These are phyloP conservation scores for Calycina herbarum DNA, from an alignment of 2,329 filamentous ascomycete genomes.

Conservation along the genomic window DNA sequence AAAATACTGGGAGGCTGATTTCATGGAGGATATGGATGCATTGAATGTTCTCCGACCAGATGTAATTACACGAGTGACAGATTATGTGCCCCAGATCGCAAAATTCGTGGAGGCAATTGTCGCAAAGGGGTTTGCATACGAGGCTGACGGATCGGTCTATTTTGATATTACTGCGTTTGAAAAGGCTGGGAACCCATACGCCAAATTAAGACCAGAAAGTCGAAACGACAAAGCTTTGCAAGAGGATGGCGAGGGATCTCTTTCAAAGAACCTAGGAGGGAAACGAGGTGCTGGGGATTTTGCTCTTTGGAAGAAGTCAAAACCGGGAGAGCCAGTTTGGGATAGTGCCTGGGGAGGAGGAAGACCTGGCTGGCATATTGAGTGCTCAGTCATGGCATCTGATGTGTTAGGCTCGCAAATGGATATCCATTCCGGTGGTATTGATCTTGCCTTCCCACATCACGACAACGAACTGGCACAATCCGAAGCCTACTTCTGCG, in stretches of 20 bases:
- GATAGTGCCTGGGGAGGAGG: conserved; percentile 83
- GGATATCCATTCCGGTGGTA: conserved; percentile 91
- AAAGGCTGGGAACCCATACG: conserved; percentile 79
- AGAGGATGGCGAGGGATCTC: conserved; percentile 85
- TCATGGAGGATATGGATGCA: conserved; percentile 82
- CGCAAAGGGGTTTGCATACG: conserved; percentile 83
- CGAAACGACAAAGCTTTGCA: conserved; percentile 78
- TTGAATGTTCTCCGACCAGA: conserved; percentile 84
- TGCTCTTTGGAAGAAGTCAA: conserved; percentile 90
- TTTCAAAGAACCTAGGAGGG: conserved; percentile 59
- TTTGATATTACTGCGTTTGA: conserved; percentile 91
- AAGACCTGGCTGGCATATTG: conserved; percentile 93
- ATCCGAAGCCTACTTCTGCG: conserved; percentile 74
- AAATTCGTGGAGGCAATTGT: conserved; percentile 71
- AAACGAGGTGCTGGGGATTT: conserved; percentile 85
- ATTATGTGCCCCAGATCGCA: conserved; percentile 86
- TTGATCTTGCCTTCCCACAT: conserved; percentile 89
- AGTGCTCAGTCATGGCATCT: conserved; percentile 94
- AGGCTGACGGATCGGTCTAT: conserved; percentile 82
- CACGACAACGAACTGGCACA: conserved; percentile 93
- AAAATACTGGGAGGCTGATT: conserved; percentile 80
- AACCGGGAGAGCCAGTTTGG: conserved; percentile 91
- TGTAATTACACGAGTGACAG: conserved; percentile 83
- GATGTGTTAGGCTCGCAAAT: conserved; percentile 81
- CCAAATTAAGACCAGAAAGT: conserved; percentile 81